Base-by-base conservation (phyloP, 2,329 filamentous ascomycete species). In the Neofusicoccum sp. region DNA sequence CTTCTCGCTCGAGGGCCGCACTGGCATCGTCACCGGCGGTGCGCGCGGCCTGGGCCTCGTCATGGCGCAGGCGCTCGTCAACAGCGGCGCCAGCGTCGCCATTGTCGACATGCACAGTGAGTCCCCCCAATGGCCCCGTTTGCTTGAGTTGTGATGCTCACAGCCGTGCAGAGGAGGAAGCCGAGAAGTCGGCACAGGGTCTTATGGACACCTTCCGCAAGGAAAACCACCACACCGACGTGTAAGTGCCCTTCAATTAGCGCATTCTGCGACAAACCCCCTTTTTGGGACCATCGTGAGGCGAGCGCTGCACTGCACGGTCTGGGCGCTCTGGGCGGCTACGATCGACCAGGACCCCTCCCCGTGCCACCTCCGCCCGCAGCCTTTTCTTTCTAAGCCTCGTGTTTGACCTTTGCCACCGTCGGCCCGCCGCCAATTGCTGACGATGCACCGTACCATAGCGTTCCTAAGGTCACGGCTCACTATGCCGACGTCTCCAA, bases 51-150 rank as follows among this genome's bases (percentile, higher is more conserved):
- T 98, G 64, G 94, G 94, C 43, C 81, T 97, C 65, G 93, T 96
- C 69, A 97, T 98, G 90, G 91, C 90, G 58, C 93, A 97, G 80
- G 93, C 91, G 50, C 86, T 97, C 77, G 90, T 97, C 60, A 89
- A 92, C 60, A 95, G 91, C 61, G 94, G 94, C 59, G 91, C 92
- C 8, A 89, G 96, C 76, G 84, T 97, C 66, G 94, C 94, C 45
- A 91, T 98, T 77, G 92, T 97, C 44, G 94, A 98, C 76, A 82
- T 97, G 80, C 97, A 98, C 80, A 90, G 91, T 94, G 78, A 69
- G 87, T 83, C 31, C n/a, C 50, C 37, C 31, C 62, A 43, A 43
- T 52, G 45, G 36, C 47, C 29, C 16, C 14, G 3, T 14, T 29
- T 43, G 22, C 45, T 28, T n/a, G 11, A 31, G 8, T 7, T 44